A percentile compares a stretch with the other conserved stretches of the same genome.
phyloP scores from a whole-genome alignment of 2,329 filamentous ascomycete species.

The Paramyrothecium roridum region DNA sequence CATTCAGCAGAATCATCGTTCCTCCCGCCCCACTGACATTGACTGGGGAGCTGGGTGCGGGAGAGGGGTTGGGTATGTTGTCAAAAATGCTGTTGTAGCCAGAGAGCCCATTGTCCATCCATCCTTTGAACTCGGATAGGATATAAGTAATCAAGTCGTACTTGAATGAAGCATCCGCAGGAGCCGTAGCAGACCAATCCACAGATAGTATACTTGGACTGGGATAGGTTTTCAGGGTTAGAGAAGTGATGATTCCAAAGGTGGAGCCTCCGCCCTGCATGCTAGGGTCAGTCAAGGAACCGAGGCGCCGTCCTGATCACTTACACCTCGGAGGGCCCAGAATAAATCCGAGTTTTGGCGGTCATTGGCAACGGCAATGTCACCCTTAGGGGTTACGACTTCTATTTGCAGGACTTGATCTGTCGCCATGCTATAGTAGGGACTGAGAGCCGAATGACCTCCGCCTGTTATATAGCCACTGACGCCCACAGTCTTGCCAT shows the following conservation, averaged over 20 bases:
- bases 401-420: slow-evolving; percentile 60
- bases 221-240: slow-evolving; percentile 52
- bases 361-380: slow-evolving; percentile 47
- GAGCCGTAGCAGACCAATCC: background rate
- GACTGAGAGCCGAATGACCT: slow-evolving; percentile 53
- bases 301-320: slow-evolving; percentile 11
- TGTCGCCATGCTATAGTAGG: slow-evolving; percentile 56
- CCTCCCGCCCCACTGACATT: no score
- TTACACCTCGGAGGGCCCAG: slow-evolving; percentile 60
- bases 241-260: slow-evolving; percentile 56
- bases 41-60: slow-evolving; percentile 11
- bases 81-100: slow-evolving; percentile 39
- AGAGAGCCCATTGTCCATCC: slow-evolving; percentile 50
- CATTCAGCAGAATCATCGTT: no score
- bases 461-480: slow-evolving; percentile 61
- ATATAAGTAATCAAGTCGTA: slow-evolving; percentile 42
- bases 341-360: slow-evolving; percentile 55
- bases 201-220: slow-evolving; percentile 19
- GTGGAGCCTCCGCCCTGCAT: slow-evolving; percentile 54
- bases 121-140: slow-evolving; percentile 38
- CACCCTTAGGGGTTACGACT: slow-evolving; percentile 49
- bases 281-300: background rate
- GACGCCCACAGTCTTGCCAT: slow-evolving; percentile 52
- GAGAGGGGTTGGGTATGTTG: slow-evolving; percentile 27
- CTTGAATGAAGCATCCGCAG: background rate